Percentiles rank a stretch among this genome's conserved stretches.
These are phyloP conservation scores for Vaccinium vitisidaea DNA, from an alignment of 148 eudicot species.

Conservation along the genomic window DNA sequence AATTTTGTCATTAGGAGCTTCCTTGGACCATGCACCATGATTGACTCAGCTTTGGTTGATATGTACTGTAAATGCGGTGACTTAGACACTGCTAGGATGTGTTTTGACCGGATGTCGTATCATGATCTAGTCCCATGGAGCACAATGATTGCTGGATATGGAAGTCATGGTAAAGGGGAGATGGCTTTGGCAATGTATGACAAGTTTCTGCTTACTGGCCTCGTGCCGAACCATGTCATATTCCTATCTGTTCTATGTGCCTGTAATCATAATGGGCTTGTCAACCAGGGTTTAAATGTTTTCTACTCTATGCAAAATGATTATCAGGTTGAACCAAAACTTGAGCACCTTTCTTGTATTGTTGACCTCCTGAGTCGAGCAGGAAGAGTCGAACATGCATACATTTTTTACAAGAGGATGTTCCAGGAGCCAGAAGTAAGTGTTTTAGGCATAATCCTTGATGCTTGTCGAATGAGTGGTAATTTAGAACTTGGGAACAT, in stretches of 20 bases:
- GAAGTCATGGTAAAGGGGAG: conserved; percentile 81
- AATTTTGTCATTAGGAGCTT: conserved; percentile 48
- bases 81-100: conserved; percentile 51
- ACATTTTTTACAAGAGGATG: conserved; percentile 50
- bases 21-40: conserved; percentile 49
- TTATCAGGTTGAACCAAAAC: conserved; percentile 51
- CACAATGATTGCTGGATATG: conserved; percentile 75
- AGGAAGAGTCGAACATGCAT: conserved; percentile 71
- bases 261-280: conserved; percentile 82
- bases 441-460: conserved; percentile 78
- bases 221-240: conserved; percentile 60
- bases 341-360: conserved; percentile 75
- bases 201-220: conserved; percentile 41
- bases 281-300: conserved; percentile 57
- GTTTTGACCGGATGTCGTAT: conserved; percentile 59
- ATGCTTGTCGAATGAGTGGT: conserved; percentile 70
- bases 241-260: conserved; percentile 66
- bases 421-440: conserved; percentile 53
- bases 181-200: conserved; percentile 57
- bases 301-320: conserved; percentile 64
- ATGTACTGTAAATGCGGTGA: conserved; percentile 95
- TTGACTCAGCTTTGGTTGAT: conserved; percentile 77
- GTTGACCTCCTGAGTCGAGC: conserved; percentile 92
- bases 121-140: conserved; percentile 81
- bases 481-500: conserved; percentile 49